A percentile compares a stretch with the other conserved stretches of the same genome.
Evolutionary conservation across 2,329 filamentous ascomycete genomes (phyloP).

Genomic region (Fusarium metavorans): DNA sequence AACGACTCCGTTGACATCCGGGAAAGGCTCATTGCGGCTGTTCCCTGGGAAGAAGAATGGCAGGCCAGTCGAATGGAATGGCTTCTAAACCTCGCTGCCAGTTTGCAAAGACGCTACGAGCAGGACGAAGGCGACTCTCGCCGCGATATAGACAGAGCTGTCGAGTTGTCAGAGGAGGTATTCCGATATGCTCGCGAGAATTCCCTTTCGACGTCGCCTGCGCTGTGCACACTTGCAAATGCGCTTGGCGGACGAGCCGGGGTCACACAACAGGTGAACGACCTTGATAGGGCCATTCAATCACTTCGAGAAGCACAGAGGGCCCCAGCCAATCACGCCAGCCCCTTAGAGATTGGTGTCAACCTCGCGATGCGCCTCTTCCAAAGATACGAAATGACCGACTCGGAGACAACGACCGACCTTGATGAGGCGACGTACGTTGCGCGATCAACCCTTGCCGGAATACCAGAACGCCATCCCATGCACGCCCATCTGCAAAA

Average conservation of each 20-base stretch:
- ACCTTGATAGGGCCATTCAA: not conserved
- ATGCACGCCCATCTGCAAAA: not conserved
- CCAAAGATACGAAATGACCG: not conserved
- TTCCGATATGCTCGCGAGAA: not conserved
- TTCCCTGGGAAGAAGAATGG: not conserved
- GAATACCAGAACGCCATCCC: not conserved
- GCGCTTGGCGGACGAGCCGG: not conserved
- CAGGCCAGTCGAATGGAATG: not conserved
- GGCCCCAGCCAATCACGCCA: not conserved
- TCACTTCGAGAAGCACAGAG: not conserved
- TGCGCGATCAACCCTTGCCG: not conserved
- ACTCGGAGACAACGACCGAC: not conserved
- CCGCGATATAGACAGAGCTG: not conserved
- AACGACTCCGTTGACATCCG: not conserved
- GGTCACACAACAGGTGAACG: not conserved
- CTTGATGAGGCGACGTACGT: not conserved
- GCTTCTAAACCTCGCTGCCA: not conserved
- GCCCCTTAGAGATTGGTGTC: not conserved
- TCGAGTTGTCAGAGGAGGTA: not conserved
- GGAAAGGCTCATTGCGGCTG: not conserved
- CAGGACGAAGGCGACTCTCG: not conserved
- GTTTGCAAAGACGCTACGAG: not conserved
- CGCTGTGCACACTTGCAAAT: not conserved
- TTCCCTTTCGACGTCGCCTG: not conserved
- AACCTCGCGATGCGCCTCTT: not conserved